These are phyloP conservation scores for Talaromyces sp. DNA, from an alignment of 2,329 filamentous ascomycete species.

Conservation along the genomic window DNA sequence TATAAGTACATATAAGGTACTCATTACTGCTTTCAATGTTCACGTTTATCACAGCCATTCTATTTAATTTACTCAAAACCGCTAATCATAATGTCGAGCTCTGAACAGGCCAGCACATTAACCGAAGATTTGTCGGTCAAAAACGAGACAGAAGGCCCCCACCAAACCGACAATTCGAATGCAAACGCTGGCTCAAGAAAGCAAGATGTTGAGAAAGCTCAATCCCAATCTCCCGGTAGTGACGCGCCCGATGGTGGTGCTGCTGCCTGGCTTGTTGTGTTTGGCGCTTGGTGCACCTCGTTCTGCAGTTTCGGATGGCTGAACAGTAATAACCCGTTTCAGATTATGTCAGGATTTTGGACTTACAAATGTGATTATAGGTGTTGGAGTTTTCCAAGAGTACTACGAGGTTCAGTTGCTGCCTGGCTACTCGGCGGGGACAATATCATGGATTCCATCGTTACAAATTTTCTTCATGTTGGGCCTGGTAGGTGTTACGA, in stretches of 20 bases:
- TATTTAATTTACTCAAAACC: neutral
- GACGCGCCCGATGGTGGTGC: slow-evolving; percentile 15
- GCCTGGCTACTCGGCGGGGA: slow-evolving; percentile 44
- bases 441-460: slow-evolving; percentile 56
- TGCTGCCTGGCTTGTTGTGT: slow-evolving; percentile 21
- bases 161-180: neutral
- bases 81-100: neutral
- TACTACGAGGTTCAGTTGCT: slow-evolving; percentile 51
- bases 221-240: neutral
- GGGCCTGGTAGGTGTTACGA: slow-evolving; percentile 20
- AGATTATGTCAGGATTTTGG: neutral
- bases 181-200: neutral
- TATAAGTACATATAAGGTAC: neutral
- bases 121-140: neutral
- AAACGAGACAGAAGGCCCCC: neutral
- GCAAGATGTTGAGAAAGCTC: neutral
- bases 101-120: neutral
- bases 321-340: slow-evolving; percentile 32
- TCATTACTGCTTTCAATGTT: neutral
- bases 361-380: slow-evolving; percentile 15
- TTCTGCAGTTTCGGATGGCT: slow-evolving; percentile 41
- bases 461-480: slow-evolving; percentile 54
- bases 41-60: neutral
- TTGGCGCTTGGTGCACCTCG: slow-evolving; percentile 17
- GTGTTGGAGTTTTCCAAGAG: slow-evolving; percentile 52